Evolutionary conservation across 2,329 filamentous ascomycete genomes (phyloP), one percentile per base, ranked within the genome.

Genomic region (Beauveria sp.): DNA sequence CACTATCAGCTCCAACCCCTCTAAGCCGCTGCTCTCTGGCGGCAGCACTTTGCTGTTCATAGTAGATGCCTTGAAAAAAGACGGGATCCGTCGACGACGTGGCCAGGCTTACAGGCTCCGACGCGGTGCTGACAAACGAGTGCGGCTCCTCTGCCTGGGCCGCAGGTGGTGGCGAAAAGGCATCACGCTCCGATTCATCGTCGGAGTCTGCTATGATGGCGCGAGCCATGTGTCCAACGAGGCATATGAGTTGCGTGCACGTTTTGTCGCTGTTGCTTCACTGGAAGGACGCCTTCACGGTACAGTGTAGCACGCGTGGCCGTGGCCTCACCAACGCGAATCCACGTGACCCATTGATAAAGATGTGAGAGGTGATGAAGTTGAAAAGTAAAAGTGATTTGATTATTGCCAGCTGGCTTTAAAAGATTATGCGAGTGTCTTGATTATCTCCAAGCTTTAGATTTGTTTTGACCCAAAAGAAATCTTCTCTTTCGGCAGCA

Each of bases 21-120:
- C 42, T 50, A 16, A 40, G 16, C 16, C 34, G 61, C 24, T 58
- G 58, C 12, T 60, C 43, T 9, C 63, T 53, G 7, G 61, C 65
- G 10, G 72, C 71, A 40, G 71, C 70, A 45, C 74, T 73, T 65
- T 82, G 78, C 53, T 82, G 79, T 51, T 80, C 77, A 24, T 79
- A 72, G 62, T 80, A 81, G 10, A 82, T 67, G 55, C 70, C 73
- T 52, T 75, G 75, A 63, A 82, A 82, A 82, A 81, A 78, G 0
- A 72, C 74, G 1, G 75, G 73, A 62, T 82, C 78, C 1, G 80
- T 82, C 18, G 79, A 82, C 24, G 68, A 71, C 7, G 74, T 73
- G 43, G 67, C 67, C 60, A 67, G 66, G 61, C 70, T 66, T 1
- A 46, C 38, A 18, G 38, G 40, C 5, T 60, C 58, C 2, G 51